Base-by-base conservation (phyloP, 768 basidiomycete genomes). In the Kwoniella sp. region DNA sequence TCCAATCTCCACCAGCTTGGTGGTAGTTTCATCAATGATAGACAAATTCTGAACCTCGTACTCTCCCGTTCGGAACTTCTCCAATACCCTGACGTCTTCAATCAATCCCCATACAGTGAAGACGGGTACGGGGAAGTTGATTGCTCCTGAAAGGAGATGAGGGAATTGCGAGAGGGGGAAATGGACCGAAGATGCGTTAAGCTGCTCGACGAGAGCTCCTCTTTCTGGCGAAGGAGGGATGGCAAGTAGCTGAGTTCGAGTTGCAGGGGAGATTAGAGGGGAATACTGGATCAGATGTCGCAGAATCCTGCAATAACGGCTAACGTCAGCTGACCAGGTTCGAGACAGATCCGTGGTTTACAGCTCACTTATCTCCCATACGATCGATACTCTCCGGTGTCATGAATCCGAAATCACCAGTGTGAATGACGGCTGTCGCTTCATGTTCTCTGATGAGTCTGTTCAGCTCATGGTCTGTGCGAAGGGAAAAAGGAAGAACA, bases 361-460 rank as follows among this genome's bases (percentile, higher is more conserved):
- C 36, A 33, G 72, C 81, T 71, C 59, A 83, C 82, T 91, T 87
- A 85, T 98, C 94, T 74, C 90, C 90, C 82, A 99, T 96, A 70
- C 91, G 84, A 19, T 90, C 88, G 55, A 95, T 84, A 78, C 90
- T 92, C 67, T 77, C 71, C 84, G 67, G 69, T 88, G 91, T 92
- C 80, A 95, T 96, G 82, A 99, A 96, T 63, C 96, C 96, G 86
- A 98, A 98, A 83, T 99, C 96, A 57, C 96, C 96, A 0, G 94
- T 95, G 79, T 98, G 95, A 63, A 99, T 90, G 79, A 97, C 88
- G 19, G 93, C 95, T 63, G 88, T 86, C 24, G 93, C 96, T 75
- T 90, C 89, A 61, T 87, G 87, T 70, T 96, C 92, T 50, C 88
- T 83, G 19, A 94, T 94, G 58, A 96, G 86, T 80, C 91, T 87